Base-by-base conservation (phyloP, 192 early-diverging fungal species). In the Glomus cerebriforme region DNA sequence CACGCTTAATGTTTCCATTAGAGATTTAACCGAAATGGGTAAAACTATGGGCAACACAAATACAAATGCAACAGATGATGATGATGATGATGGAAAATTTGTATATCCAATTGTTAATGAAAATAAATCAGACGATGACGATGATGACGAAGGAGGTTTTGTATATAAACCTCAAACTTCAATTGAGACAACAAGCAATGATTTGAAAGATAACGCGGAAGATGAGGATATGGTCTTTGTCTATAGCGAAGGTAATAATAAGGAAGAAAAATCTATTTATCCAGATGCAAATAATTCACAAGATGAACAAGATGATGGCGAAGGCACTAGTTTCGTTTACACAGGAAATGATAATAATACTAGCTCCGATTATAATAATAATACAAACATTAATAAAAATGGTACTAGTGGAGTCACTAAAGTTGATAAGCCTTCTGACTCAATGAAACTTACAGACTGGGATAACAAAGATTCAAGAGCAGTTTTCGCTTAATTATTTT, bases 81-180 rank as follows among this genome's bases (percentile, higher is more conserved):
- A 69, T 43, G 67, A 69, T 69, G 67, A 69, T 19, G 32, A 37
- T 7, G 3, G 3, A 12, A 3, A 24, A 43, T 69, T 69, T 69
- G 3, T 75, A 9, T 66, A 65, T 35, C 79, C 80, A 7, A 79
- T 35, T n/a, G 49, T 19, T 64, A 68, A 80, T n/a, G n/a, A n/a
- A n/a, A n/a, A n/a, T n/a, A n/a, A n/a, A n/a, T n/a, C n/a, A 10
- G 35, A 80, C 10, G 80, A 79, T 4, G 75, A 78, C 1, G 66
- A 59, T 6, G 68, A 60, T 45, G 60, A n/a, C n/a, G n/a, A n/a
- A n/a, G n/a, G n/a, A n/a, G n/a, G 31, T 32, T 37, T 73, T 10
- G 45, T 63, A 24, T 63, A 54, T 59, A 13, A 15, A 1, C 2
- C 26, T 10, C 0, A 43, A n/a, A 39, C 31, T n/a, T n/a, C n/a